A percentile compares a stretch with the other conserved stretches of the same genome.
These are phyloP conservation scores for Atkinsonella texensis DNA, from an alignment of 2,329 filamentous ascomycete species.

Conservation along the genomic window DNA sequence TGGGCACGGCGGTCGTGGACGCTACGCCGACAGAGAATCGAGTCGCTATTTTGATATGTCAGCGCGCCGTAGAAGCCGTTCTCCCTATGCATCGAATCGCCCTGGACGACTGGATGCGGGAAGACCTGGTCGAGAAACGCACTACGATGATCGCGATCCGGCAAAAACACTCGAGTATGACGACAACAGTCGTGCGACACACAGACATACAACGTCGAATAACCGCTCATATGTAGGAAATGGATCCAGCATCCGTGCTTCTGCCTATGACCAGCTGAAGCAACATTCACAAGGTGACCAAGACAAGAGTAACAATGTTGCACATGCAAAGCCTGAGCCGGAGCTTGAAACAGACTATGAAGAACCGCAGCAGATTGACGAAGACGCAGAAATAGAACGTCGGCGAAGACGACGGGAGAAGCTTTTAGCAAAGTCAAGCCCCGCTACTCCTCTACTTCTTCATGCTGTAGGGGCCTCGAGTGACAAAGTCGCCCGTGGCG, in stretches of 20 bases:
- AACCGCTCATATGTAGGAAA: conserved; percentile 49
- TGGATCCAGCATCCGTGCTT: conserved; percentile 45
- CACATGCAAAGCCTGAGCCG: conserved; percentile 9
- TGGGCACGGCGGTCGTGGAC: conserved; percentile 13
- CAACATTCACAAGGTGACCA: conserved; percentile 17
- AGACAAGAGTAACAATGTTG: conserved; percentile 6
- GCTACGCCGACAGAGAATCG: conserved; percentile 23
- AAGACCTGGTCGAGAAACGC: conserved; percentile 19
- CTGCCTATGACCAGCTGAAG: conserved; percentile 58
- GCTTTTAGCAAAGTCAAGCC: conserved; percentile 70
- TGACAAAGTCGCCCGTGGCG: conserved; percentile 40
- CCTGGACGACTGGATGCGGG: conserved; percentile 24
- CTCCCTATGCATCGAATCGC: conserved; percentile 30
- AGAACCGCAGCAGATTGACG: conserved; percentile 54
- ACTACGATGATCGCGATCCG: conserved; percentile 3
- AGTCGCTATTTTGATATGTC: conserved; percentile 35
- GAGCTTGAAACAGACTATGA: conserved; percentile 31
- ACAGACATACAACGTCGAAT: conserved; percentile 47
- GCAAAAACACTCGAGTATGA: conserved; percentile 7
- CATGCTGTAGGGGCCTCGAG: conserved; percentile 57
- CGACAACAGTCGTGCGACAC: conserved; percentile 4
- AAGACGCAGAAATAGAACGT: conserved; percentile 73
- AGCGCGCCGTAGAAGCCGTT: conserved; percentile 42
- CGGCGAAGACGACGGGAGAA: conserved; percentile 75
- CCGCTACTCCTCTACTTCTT: conserved; percentile 61